Evolutionary conservation across 176 grass and related monocot genomes (phyloP).

Genomic region (Rhipidocladum racemiflorum): DNA sequence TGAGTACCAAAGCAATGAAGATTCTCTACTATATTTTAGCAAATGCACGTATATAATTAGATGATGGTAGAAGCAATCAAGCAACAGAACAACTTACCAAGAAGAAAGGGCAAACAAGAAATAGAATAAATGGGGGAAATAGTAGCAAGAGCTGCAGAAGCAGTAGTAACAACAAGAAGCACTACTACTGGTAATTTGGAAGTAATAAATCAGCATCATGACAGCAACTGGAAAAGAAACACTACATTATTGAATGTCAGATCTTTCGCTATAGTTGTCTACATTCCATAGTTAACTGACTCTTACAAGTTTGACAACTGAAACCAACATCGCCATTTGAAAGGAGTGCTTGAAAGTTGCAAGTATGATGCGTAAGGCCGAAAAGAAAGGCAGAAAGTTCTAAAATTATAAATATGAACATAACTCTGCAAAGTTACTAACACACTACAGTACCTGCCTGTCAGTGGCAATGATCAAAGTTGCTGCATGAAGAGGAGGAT

Average conservation of each 20-base stretch:
- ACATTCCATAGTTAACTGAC: neutral
- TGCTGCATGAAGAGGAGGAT: slow-evolving; percentile 17
- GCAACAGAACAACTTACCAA: slow-evolving; percentile 15
- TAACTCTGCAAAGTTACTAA: neutral
- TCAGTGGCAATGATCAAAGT: slow-evolving; percentile 23
- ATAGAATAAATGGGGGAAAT: neutral
- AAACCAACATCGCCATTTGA: slow-evolving; percentile 9
- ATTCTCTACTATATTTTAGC: neutral
- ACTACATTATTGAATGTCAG: neutral
- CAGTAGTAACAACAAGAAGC: slow-evolving; percentile 1
- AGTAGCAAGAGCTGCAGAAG: slow-evolving; percentile 5
- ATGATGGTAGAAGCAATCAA: slow-evolving; percentile 29
- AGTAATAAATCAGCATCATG: slow-evolving; percentile 31
- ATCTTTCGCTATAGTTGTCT: neutral
- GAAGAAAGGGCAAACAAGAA: slow-evolving; percentile 4
- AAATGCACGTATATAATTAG: slow-evolving; percentile 5
- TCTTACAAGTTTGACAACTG: neutral
- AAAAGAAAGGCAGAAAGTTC: neutral
- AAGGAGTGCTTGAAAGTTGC: neutral
- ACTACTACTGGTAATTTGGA: neutral
- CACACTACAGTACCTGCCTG: slow-evolving; percentile 39
- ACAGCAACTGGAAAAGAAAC: neutral
- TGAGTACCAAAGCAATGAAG: neutral
- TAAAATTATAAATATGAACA: slow-evolving; percentile 5
- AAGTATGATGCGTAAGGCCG: neutral